These are phyloP conservation scores for Paraleonurus japonicus DNA, from an alignment of 257 asterid genomes.

Conservation along the genomic window DNA sequence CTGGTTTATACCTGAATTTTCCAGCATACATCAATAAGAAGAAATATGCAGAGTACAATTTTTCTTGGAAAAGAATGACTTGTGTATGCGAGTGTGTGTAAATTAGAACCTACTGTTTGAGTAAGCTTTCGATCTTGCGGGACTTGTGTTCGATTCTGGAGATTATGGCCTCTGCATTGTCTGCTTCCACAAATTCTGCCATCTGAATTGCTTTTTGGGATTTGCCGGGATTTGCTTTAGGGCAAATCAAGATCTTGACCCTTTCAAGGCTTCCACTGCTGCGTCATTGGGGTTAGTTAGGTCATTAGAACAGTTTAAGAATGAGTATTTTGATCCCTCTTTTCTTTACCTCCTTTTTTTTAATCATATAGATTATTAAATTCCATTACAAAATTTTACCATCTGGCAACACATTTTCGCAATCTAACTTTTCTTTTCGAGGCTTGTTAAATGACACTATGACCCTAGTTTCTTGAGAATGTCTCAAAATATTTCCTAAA, in stretches of 20 bases:
- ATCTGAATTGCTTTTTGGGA: constrained; percentile 27
- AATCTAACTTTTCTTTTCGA: not conserved
- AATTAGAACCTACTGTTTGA: constrained; percentile 61
- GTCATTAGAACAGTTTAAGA: not conserved
- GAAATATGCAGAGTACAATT: not conserved
- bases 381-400: not conserved
- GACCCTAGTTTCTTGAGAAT: not conserved
- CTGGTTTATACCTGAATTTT: constrained; percentile 77
- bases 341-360: too few relatives aligned
- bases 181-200: constrained; percentile 73
- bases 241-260: constrained; percentile 10
- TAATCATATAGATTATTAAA: not conserved
- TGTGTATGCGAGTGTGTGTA: too few relatives aligned
- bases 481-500: not conserved
- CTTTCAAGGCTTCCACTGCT: not conserved
- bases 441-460: not conserved
- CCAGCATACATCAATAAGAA: not conserved
- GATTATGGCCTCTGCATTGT: constrained; percentile 85
- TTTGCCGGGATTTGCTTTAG: constrained; percentile 16
- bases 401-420: not conserved
- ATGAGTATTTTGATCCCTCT: not conserved
- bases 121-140: constrained; percentile 96
- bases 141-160: constrained; percentile 93
- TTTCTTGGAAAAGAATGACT: not conserved
- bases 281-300: not conserved